Evolutionary conservation across 306 rosid species (phyloP).

Genomic region (Inga leiocalycina): DNA sequence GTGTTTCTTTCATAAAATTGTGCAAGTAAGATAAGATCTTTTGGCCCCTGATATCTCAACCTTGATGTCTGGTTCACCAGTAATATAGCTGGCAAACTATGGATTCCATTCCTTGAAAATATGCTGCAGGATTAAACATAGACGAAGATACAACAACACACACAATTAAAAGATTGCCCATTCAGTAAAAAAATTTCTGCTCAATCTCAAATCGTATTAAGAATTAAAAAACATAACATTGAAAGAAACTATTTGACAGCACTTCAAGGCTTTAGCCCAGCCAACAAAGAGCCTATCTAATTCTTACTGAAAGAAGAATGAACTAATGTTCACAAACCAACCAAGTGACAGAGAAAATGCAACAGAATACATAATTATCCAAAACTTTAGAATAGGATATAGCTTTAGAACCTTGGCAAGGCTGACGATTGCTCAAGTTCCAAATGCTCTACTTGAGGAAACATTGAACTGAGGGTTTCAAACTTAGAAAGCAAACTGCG

Average conservation of each 20-base stretch:
- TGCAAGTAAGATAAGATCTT: constrained; percentile 47
- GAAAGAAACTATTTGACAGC: constrained; percentile 13
- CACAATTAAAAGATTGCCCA: constrained; percentile 6
- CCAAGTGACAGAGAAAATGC: constrained; percentile 26
- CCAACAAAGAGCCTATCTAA: constrained; percentile 12
- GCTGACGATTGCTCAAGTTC: constrained; percentile 73
- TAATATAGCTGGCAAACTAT: constrained; percentile 74
- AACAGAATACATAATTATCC: constrained; percentile 12
- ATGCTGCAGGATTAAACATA: constrained; percentile 51
- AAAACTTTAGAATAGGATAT: constrained; percentile 21
- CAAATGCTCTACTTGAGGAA: constrained; percentile 79
- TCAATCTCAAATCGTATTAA: not conserved
- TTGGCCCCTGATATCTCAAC: constrained; percentile 61
- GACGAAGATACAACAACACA: not conserved
- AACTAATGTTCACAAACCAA: constrained; percentile 12
- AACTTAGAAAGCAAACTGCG: constrained; percentile 46
- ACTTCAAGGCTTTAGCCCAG: constrained; percentile 21
- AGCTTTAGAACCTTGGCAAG: constrained; percentile 66
- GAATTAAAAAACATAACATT: not conserved
- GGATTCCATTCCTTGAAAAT: constrained; percentile 75
- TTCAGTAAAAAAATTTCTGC: not conserved
- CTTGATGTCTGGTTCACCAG: constrained; percentile 69
- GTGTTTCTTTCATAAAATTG: constrained; percentile 67
- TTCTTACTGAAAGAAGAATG: constrained; percentile 16
- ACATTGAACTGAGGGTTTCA: constrained; percentile 69